phyloP scores from a whole-genome alignment of 768 basidiomycete species.

The Mrakia gelida region DNA sequence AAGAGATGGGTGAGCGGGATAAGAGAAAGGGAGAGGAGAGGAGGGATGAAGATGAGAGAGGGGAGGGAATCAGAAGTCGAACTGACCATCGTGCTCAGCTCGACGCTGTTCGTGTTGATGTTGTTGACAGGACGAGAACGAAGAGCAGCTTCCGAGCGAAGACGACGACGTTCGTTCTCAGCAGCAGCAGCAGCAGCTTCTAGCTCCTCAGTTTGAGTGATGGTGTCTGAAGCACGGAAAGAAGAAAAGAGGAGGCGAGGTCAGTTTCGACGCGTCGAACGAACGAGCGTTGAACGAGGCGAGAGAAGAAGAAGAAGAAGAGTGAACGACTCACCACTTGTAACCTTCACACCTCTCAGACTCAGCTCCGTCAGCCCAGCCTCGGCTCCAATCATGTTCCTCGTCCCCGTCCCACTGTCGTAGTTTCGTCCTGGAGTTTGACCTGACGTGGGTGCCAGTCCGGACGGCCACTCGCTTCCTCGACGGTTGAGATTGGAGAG shows the following conservation, averaged over 20 bases:
- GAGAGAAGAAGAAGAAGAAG: not conserved
- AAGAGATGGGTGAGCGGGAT: too few species aligned
- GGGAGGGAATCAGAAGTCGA: too few species aligned
- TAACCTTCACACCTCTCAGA: slow-evolving; percentile 35
- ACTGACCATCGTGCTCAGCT: too few species aligned
- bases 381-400: slow-evolving; percentile 39
- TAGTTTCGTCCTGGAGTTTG: too few species aligned
- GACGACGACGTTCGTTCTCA: not conserved
- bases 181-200: not conserved
- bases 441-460: too few species aligned
- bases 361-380: slow-evolving; percentile 37
- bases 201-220: not conserved
- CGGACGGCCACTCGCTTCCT: not conserved
- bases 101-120: not conserved
- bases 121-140: not conserved
- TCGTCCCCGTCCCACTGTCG: slow-evolving; percentile 25
- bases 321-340: not conserved
- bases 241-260: not conserved
- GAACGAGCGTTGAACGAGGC: not conserved
- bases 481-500: not conserved
- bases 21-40: too few species aligned
- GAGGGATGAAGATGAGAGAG: too few species aligned
- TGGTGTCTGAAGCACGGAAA: not conserved
- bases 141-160: not conserved
- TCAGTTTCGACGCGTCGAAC: not conserved